Percentiles rank a stretch among this genome's conserved stretches.
Conservation (phyloP, 2,329 filamentous ascomycete species). For the Sarocladium kiliense region DNA sequence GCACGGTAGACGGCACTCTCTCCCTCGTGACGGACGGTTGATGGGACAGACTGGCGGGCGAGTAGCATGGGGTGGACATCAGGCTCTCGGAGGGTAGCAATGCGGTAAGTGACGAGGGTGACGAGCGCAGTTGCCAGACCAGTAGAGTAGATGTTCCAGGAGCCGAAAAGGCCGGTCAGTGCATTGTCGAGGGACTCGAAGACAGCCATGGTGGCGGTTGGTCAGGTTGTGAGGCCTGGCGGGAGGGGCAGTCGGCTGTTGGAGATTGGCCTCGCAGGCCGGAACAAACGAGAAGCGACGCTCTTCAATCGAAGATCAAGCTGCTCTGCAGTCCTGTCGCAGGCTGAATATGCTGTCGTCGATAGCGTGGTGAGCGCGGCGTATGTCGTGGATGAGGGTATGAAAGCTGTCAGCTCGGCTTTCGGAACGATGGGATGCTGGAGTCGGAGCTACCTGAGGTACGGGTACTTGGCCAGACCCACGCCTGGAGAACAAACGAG, state of each 20-base stretch:
- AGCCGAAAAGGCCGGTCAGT: conserved; percentile 63
- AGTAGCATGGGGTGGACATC: conserved; percentile 91
- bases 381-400: too few relatives aligned
- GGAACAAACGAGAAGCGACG: too few relatives aligned
- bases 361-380: too few relatives aligned
- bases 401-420: too few relatives aligned
- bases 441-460: too few relatives aligned
- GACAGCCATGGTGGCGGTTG: conserved; percentile 30
- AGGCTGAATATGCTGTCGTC: too few relatives aligned
- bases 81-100: conserved; percentile 70
- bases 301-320: too few relatives aligned
- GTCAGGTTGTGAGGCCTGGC: neutral
- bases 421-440: too few relatives aligned
- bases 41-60: conserved; percentile 73
- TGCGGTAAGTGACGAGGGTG: conserved; percentile 62
- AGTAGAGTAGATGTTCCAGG: conserved; percentile 81
- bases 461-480: too few relatives aligned
- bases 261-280: neutral
- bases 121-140: conserved; percentile 60
- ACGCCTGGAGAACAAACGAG: too few relatives aligned
- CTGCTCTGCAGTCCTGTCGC: too few relatives aligned
- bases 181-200: conserved; percentile 64
- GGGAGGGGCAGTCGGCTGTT: neutral
- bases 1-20: conserved; percentile 84
- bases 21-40: conserved; percentile 73